Percentiles rank a stretch among this genome's conserved stretches.
Evolutionary conservation across 768 basidiomycete species (phyloP).

Genomic region (Lactifluus subvellereus): DNA sequence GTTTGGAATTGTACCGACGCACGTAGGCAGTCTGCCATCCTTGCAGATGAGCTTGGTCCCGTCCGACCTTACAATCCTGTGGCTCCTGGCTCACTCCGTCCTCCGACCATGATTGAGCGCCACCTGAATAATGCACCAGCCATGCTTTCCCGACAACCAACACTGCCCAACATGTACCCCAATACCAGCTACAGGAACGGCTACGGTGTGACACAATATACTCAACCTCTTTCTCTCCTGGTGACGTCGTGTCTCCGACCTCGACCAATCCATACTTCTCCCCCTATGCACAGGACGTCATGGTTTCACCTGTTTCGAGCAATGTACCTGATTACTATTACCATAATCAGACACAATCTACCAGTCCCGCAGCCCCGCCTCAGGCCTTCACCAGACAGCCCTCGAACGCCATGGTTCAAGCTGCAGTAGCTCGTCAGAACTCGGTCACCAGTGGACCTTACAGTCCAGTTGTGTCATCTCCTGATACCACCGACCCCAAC

Average conservation of each 20-base stretch:
- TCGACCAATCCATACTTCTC: slow-evolving; percentile 38
- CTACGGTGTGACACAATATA: slow-evolving; percentile 29
- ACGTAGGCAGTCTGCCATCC: too few species aligned
- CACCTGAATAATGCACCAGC: too few species aligned
- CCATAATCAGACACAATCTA: not conserved
- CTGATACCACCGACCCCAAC: slow-evolving; percentile 31
- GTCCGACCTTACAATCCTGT: too few species aligned
- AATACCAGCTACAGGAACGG: slow-evolving; percentile 11
- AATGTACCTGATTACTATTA: slow-evolving; percentile 22
- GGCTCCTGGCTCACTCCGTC: too few species aligned
- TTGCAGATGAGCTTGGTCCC: too few species aligned
- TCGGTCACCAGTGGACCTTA: slow-evolving; percentile 22
- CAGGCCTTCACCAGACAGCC: slow-evolving; percentile 22
- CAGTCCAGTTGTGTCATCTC: slow-evolving; percentile 21
- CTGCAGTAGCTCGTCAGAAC: slow-evolving; percentile 25
- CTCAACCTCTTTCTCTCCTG: slow-evolving; percentile 27
- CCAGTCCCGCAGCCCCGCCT: slow-evolving; percentile 4
- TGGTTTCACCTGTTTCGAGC: slow-evolving; percentile 31
- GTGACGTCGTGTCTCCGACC: slow-evolving; percentile 26
- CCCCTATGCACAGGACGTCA: slow-evolving; percentile 36
- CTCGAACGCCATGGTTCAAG: not conserved
- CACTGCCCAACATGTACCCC: slow-evolving; percentile 15
- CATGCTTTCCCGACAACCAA: not conserved
- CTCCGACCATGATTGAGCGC: too few species aligned
- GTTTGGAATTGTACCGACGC: too few species aligned